Evolutionary conservation across 257 asterid genomes (phyloP).

Genomic region (Jaltomata sinuosa): DNA sequence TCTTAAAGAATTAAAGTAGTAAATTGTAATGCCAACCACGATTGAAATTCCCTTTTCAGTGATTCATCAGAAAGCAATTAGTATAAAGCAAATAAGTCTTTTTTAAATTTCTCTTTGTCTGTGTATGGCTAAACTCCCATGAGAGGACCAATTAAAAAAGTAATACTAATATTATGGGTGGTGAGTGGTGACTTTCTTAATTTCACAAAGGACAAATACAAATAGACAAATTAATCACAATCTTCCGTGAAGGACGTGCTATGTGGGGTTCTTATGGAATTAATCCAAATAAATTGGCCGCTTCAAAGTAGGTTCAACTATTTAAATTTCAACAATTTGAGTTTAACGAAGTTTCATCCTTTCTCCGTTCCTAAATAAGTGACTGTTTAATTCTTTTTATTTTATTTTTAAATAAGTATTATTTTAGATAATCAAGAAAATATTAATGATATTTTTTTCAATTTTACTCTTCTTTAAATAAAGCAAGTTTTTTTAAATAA

Average conservation of each 20-base stretch:
- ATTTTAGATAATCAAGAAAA: too few relatives aligned
- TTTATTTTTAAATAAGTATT: too few relatives aligned
- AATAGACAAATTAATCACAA: background rate
- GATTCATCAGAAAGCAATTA: background rate
- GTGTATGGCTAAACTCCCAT: background rate
- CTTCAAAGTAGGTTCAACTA: background rate
- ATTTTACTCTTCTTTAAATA: too few relatives aligned
- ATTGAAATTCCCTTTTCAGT: background rate
- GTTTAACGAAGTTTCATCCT: too few relatives aligned
- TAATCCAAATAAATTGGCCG: background rate
- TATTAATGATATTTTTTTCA: too few relatives aligned
- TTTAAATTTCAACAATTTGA: background rate
- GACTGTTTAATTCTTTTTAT: too few relatives aligned
- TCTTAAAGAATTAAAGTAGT: background rate
- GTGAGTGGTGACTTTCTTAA: background rate
- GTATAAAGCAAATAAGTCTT: background rate
- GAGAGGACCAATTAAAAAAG: background rate
- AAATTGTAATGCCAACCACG: background rate
- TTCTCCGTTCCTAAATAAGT: too few relatives aligned
- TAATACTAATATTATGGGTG: background rate
- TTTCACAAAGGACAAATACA: background rate
- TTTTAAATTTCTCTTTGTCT: background rate
- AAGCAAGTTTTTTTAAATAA: too few relatives aligned
- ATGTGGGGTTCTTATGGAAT: background rate
- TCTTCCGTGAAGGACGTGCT: background rate